A percentile compares a stretch with the other conserved stretches of the same genome.
Conservation (phyloP, 331 rosid species). For the Telfairia occidentalis region DNA sequence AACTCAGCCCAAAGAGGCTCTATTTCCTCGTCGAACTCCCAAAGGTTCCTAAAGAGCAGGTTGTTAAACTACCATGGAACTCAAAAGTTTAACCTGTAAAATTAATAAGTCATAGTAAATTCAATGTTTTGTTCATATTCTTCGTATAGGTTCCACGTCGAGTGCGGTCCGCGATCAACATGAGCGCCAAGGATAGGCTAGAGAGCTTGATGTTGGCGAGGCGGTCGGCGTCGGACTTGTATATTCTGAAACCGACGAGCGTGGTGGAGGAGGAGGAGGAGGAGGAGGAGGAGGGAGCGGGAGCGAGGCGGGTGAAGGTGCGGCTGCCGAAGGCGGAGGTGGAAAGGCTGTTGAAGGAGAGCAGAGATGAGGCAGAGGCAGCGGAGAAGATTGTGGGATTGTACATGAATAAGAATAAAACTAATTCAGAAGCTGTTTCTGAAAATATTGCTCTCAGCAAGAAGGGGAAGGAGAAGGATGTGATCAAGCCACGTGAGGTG, state of each 20-base stretch:
- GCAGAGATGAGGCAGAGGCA: slow-evolving; percentile 49
- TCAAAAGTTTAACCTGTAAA: too few species aligned
- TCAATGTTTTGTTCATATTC: too few species aligned
- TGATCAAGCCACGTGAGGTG: slow-evolving; percentile 11
- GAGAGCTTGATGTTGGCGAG: slow-evolving; percentile 64
- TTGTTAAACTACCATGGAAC: too few species aligned
- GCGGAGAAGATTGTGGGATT: slow-evolving; percentile 51
- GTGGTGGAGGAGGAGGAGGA: neutral
- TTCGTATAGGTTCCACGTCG: slow-evolving; percentile 31
- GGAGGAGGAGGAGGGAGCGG: slow-evolving; percentile 11
- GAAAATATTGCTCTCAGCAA: neutral
- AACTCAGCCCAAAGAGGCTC: slow-evolving; percentile 38
- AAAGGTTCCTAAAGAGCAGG: slow-evolving; percentile 11
- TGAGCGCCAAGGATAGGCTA: slow-evolving; percentile 79
- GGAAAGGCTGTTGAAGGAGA: slow-evolving; percentile 54
- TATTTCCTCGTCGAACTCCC: slow-evolving; percentile 81
- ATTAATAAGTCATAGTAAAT: neutral
- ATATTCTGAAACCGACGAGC: slow-evolving; percentile 32
- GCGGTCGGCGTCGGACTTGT: slow-evolving; percentile 62
- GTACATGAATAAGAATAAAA: neutral
- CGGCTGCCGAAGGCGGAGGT: slow-evolving; percentile 64
- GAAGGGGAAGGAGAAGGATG: neutral
- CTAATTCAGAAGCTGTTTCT: neutral
- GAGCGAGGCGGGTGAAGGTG: slow-evolving; percentile 43
- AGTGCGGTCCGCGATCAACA: slow-evolving; percentile 67